These are phyloP conservation scores for Hydrangea macrophylla DNA, from an alignment of 148 eudicot species.

Conservation along the genomic window DNA sequence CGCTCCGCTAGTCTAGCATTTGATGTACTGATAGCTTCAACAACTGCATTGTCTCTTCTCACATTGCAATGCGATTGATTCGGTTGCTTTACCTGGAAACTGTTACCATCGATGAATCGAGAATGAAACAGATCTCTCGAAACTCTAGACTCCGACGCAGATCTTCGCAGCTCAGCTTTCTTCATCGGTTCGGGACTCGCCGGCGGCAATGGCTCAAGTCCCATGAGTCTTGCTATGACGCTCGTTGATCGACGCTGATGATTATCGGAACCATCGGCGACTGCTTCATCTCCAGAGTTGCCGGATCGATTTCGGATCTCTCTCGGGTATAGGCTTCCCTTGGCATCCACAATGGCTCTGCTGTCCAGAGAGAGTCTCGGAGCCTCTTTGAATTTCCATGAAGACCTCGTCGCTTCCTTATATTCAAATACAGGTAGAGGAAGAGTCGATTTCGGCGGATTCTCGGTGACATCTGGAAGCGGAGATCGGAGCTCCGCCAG, in stretches of 20 bases:
- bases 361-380: conserved; percentile 89
- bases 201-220: conserved; percentile 58
- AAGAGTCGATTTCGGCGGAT: conserved; percentile 30
- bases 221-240: conserved; percentile 91
- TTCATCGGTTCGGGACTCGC: conserved; percentile 21
- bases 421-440: conserved; percentile 36
- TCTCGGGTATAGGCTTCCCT: conserved; percentile 62
- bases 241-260: conserved; percentile 58
- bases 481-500: conserved; percentile 15
- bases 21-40: background rate
- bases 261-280: conserved; percentile 35
- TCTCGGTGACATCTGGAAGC: background rate
- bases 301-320: conserved; percentile 31
- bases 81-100: conserved; percentile 20
- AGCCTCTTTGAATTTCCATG: conserved; percentile 87
- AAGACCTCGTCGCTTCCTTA: conserved; percentile 44
- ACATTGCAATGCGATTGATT: conserved; percentile 10
- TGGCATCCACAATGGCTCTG: conserved; percentile 60
- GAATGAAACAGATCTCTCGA: conserved; percentile 50
- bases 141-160: conserved; percentile 83
- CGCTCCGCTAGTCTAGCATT: conserved; percentile 4
- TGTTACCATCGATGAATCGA: conserved; percentile 25
- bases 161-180: conserved; percentile 66
- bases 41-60: conserved; percentile 8
- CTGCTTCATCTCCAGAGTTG: conserved; percentile 10